Evolutionary conservation across 352 stramenopile species (phyloP).

Genomic region (Globisporangium irregulare): DNA sequence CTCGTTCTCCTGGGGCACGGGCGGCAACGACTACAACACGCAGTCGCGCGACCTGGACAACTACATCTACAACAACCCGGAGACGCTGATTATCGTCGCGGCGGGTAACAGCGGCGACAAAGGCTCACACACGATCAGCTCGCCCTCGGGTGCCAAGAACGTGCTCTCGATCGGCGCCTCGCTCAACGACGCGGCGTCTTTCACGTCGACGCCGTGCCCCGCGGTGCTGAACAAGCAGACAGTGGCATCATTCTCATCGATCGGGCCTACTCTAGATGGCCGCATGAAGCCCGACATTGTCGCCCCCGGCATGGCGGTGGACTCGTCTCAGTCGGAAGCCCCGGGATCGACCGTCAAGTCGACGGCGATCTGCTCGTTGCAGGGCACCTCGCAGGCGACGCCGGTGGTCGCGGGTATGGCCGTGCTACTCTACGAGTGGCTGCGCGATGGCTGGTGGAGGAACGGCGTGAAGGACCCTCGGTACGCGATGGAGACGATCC

Average conservation of each 20-base stretch:
- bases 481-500: slow-evolving; percentile 55
- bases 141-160: slow-evolving; percentile 81
- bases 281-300: slow-evolving; percentile 88
- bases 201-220: slow-evolving; percentile 40
- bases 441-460: slow-evolving; percentile 81
- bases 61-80: slow-evolving; percentile 84
- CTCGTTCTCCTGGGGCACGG: slow-evolving; percentile 83
- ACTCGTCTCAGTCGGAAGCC: slow-evolving; percentile 64
- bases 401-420: slow-evolving; percentile 70
- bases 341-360: slow-evolving; percentile 58
- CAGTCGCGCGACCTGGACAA: slow-evolving; percentile 78
- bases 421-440: slow-evolving; percentile 76
- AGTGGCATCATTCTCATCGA: slow-evolving; percentile 82
- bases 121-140: slow-evolving; percentile 71
- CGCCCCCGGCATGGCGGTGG: slow-evolving; percentile 77
- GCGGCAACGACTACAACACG: slow-evolving; percentile 75
- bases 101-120: slow-evolving; percentile 88
- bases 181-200: slow-evolving; percentile 58
- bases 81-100: slow-evolving; percentile 83
- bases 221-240: slow-evolving; percentile 68
- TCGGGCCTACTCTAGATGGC: slow-evolving; percentile 76
- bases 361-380: slow-evolving; percentile 57
- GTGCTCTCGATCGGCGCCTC: slow-evolving; percentile 82
- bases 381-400: slow-evolving; percentile 78
- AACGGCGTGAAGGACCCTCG: slow-evolving; percentile 46